These are phyloP conservation scores for Lasiosphaeria hispida DNA, from an alignment of 495 filamentous ascomycete species.

Conservation along the genomic window DNA sequence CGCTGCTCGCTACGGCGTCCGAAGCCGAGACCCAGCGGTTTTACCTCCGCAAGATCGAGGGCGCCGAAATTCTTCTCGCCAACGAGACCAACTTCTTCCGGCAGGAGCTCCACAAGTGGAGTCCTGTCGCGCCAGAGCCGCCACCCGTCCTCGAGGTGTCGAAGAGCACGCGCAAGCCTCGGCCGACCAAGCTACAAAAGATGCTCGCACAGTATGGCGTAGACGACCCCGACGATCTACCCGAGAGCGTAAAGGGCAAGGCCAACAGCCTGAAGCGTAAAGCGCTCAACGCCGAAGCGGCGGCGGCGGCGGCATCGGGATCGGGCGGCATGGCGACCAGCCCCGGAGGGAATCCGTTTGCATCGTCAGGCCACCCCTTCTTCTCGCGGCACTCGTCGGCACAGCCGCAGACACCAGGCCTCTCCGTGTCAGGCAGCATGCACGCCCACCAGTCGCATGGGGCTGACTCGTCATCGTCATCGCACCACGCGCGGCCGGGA, in stretches of 20 bases:
- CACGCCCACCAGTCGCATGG: slow-evolving; percentile 31
- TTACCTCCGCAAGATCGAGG: slow-evolving; percentile 97
- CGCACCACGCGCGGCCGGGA: slow-evolving; percentile 28
- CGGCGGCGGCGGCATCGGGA: slow-evolving; percentile 28
- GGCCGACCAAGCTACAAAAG: slow-evolving; percentile 96
- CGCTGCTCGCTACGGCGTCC: slow-evolving; percentile 72
- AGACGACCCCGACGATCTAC: slow-evolving; percentile 82
- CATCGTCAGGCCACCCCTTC: slow-evolving; percentile 30
- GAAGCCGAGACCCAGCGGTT: slow-evolving; percentile 92
- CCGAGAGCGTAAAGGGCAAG: slow-evolving; percentile 74
- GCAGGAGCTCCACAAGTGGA: slow-evolving; percentile 94
- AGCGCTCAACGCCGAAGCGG: slow-evolving; percentile 45
- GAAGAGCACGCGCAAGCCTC: slow-evolving; percentile 92
- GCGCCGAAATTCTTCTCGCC: slow-evolving; percentile 88
- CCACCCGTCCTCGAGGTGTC: slow-evolving; percentile 83
- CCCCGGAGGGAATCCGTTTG: slow-evolving; percentile 34
- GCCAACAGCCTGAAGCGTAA: slow-evolving; percentile 62
- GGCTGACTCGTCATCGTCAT: slow-evolving; percentile 26
- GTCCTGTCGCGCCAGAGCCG: slow-evolving; percentile 80
- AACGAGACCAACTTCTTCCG: slow-evolving; percentile 97
- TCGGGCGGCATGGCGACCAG: slow-evolving; percentile 30
- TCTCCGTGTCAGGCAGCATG: slow-evolving; percentile 28
- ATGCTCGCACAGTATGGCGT: slow-evolving; percentile 85
- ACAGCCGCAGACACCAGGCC: slow-evolving; percentile 41
- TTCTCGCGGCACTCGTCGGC: slow-evolving; percentile 35